Evolutionary conservation across 2,329 filamentous ascomycete species (phyloP).

Genomic region (Clathrospora elynae): DNA sequence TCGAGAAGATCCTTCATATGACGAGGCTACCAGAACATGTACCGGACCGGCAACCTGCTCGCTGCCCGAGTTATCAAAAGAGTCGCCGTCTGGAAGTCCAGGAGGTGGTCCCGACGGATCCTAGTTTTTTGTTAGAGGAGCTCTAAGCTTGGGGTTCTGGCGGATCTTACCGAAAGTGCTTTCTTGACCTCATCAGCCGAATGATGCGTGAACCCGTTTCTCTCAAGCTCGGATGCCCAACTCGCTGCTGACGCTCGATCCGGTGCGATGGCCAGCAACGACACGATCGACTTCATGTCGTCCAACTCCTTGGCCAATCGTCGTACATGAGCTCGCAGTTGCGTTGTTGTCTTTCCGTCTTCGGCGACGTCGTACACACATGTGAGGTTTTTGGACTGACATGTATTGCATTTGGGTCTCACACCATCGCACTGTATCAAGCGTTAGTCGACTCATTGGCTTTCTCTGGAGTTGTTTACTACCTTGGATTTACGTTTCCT

Average conservation of each 20-base stretch:
- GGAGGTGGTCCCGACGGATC: constrained; percentile 29
- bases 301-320: constrained; percentile 47
- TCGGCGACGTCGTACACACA: constrained; percentile 49
- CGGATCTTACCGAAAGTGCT: constrained; percentile 40
- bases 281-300: constrained; percentile 47
- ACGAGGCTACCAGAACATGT: constrained; percentile 34
- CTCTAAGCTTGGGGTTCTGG: not conserved
- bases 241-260: constrained; percentile 43
- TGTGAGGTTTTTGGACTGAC: constrained; percentile 45
- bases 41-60: constrained; percentile 31
- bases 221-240: constrained; percentile 46
- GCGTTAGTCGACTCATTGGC: constrained; percentile 14
- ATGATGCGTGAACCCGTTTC: constrained; percentile 47
- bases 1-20: constrained; percentile 43
- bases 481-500: constrained; percentile 49
- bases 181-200: constrained; percentile 46
- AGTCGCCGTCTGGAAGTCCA: constrained; percentile 32
- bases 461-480: not conserved
- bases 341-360: constrained; percentile 48
- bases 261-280: constrained; percentile 42
- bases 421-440: constrained; percentile 44
- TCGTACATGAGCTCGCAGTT: constrained; percentile 46
- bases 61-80: constrained; percentile 34
- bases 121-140: constrained; percentile 25
- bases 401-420: constrained; percentile 48